Conservation (phyloP, 2,329 filamentous ascomycete genomes). For the Sclerotinia sclerotiorum region DNA sequence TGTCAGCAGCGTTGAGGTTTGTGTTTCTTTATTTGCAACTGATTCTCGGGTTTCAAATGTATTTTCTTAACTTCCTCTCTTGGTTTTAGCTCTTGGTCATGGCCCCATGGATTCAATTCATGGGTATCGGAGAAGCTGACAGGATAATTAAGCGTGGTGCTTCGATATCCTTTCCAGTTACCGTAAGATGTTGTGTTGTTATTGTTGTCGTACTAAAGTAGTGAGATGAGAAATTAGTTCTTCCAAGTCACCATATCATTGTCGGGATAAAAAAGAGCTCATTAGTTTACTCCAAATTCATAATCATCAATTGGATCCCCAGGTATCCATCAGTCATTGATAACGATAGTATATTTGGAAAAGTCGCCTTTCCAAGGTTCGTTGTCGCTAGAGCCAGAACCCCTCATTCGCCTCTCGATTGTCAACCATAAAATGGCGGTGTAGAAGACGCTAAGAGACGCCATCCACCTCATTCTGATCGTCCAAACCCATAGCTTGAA, state of each 20-base stretch:
- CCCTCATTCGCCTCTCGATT: constrained; percentile 16
- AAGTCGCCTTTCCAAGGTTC: constrained; percentile 14
- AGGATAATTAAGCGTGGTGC: constrained; percentile 15
- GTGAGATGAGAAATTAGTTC: constrained; percentile 4
- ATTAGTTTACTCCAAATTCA: not conserved
- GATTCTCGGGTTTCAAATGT: constrained; percentile 1
- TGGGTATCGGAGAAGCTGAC: constrained; percentile 11
- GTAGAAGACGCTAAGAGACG: constrained; percentile 32
- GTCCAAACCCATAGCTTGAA: constrained; percentile 21
- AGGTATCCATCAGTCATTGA: constrained; percentile 13
- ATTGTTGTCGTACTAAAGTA: not conserved
- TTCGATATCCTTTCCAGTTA: constrained; percentile 11
- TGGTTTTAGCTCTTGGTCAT: not conserved
- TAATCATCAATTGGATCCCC: not conserved
- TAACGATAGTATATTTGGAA: constrained; percentile 2
- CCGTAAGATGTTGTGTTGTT: not conserved
- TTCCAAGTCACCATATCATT: not conserved
- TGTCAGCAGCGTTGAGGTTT: constrained; percentile 13
- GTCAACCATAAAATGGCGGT: constrained; percentile 32
- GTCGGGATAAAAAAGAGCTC: not conserved
- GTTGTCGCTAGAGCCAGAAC: constrained; percentile 14
- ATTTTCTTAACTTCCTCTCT: not conserved
- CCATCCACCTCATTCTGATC: constrained; percentile 23
- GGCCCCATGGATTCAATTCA: constrained; percentile 3
- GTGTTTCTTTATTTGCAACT: constrained; percentile 2